A percentile compares a stretch with the other conserved stretches of the same genome.
Evolutionary conservation across 2,329 filamentous ascomycete genomes (phyloP).

Genomic region (Microascus cirrosus): DNA sequence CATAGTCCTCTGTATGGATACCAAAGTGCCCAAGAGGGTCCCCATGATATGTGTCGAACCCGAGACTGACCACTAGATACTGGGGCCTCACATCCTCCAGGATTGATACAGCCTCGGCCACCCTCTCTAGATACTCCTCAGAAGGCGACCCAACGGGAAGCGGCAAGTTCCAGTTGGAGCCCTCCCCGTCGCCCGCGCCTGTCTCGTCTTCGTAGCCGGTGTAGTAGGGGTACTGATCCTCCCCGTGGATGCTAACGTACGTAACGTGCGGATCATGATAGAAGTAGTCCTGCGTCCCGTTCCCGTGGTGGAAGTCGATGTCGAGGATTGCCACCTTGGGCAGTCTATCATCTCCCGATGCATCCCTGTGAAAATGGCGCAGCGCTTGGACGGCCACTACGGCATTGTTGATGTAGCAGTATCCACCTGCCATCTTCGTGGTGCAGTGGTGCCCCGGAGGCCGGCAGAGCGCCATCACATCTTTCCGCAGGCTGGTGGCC

Average conservation of each 20-base stretch:
- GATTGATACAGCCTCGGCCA: constrained; percentile 8
- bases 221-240: constrained; percentile 20
- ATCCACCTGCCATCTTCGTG: constrained; percentile 13
- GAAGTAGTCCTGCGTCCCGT: constrained; percentile 16
- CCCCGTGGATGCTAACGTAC: constrained; percentile 20
- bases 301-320: constrained; percentile 16
- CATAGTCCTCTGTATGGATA: constrained; percentile 28
- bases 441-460: constrained; percentile 16
- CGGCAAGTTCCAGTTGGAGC: constrained; percentile 12
- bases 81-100: constrained; percentile 9
- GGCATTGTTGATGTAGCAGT: constrained; percentile 17
- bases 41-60: constrained; percentile 13
- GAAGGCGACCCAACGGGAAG: constrained; percentile 5
- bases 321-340: constrained; percentile 12
- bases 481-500: background rate
- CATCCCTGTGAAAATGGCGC: constrained; percentile 4
- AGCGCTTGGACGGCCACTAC: constrained; percentile 12
- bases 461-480: constrained; percentile 12
- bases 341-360: background rate
- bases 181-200: constrained; percentile 9
- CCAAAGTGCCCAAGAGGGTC: constrained; percentile 21
- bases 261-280: constrained; percentile 16
- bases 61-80: constrained; percentile 13
- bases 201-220: constrained; percentile 10
- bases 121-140: constrained; percentile 7